Percentiles rank a stretch among this genome's conserved stretches.
Conservation (phyloP, 805 yeast genomes). For the Torulaspora delbrueckii region DNA sequence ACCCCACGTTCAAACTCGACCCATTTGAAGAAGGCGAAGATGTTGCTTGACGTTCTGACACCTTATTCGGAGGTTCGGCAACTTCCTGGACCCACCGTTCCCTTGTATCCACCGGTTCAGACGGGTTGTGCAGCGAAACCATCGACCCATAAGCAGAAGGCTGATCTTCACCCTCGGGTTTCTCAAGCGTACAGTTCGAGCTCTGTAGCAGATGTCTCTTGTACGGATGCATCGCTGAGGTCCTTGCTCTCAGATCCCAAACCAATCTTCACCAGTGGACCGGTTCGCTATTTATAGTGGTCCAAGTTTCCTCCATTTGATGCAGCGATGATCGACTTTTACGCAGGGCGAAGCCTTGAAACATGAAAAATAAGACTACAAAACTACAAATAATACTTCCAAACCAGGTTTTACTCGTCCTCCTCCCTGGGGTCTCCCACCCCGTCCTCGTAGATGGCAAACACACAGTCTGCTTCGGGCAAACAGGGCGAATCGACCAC, state of each 20-base stretch:
- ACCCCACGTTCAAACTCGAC: constrained; percentile 7
- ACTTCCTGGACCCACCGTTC: constrained; percentile 9
- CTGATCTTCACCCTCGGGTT: constrained; percentile 5
- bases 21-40: constrained; percentile 2
- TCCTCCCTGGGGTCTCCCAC: constrained; percentile 92
- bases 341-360: neutral
- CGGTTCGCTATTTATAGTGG: neutral
- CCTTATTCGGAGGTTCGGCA: constrained; percentile 8
- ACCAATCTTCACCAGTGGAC: neutral
- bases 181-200: constrained; percentile 7
- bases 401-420: constrained; percentile 38
- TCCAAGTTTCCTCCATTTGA: constrained; percentile 2
- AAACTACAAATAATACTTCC: neutral
- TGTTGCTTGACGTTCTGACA: neutral
- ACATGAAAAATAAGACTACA: neutral
- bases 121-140: constrained; percentile 11
- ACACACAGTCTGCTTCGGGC: constrained; percentile 91
- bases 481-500: constrained; percentile 94
- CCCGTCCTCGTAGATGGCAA: constrained; percentile 95
- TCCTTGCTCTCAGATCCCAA: neutral
- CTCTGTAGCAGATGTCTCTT: constrained; percentile 12
- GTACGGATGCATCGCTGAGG: constrained; percentile 15
- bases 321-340: neutral
- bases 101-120: constrained; percentile 5
- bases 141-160: constrained; percentile 7